Base-by-base conservation (phyloP, 148 eudicot genomes). In the Camellia lanceoleosa region DNA sequence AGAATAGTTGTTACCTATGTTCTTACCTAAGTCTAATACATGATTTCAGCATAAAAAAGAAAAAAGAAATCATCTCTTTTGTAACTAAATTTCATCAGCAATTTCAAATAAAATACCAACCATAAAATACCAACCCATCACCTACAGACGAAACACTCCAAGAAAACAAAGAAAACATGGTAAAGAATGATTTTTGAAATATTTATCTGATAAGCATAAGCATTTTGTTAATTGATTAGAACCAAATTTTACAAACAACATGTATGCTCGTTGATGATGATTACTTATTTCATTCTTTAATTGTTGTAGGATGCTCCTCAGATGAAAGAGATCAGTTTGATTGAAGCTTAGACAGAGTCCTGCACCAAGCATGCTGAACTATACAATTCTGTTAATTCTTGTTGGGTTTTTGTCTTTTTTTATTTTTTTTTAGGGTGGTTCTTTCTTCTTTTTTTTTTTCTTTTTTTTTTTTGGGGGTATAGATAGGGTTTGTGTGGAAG, bases 151-250 rank as follows among this genome's bases (percentile, higher is more conserved):
- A 82, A 79, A 66, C 79, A 49, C 82, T 81, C 51, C 86, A 91
- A 81, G 94, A 73, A 84, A 88, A 93, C 87, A 95, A 95, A 84
- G 98, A 95, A 82, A 95, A 95, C 84, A 84, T 88, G 98, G 98
- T 92, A 87, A 80, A 72, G 38, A n/a, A 68, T 5, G 54, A 38
- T 67, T 78, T n/a, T 13, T 4, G 5, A 67, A 14, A 69, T 52
- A 46, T 6, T 65, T 16, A 15, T 15, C 7, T 43, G 0, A 10
- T 9, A 23, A 47, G 4, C 15, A n/a, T 70, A 11, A 46, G 55
- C 52, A 70, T 70, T 46, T 13, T 47, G 55, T 70, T 10, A 47
- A 7, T 47, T n/a, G n/a, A n/a, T n/a, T n/a, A n/a, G n/a, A n/a
- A n/a, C n/a, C n/a, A n/a, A n/a, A n/a, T n/a, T n/a, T n/a, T n/a